phyloP scores from a whole-genome alignment of 169 alveolate genomes.

The Miamiensis avidus region DNA sequence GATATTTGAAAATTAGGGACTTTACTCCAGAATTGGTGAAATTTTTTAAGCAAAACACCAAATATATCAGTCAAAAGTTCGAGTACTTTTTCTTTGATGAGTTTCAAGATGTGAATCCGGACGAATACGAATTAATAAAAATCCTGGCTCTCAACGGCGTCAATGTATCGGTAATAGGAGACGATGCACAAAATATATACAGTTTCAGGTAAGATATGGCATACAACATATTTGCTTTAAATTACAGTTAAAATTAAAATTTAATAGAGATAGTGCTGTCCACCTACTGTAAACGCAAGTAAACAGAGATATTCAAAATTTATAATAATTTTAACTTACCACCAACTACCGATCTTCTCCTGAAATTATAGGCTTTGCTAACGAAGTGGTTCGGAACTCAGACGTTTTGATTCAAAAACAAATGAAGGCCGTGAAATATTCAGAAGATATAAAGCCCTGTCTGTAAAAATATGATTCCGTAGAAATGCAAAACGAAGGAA shows the following conservation, averaged over 20 bases:
- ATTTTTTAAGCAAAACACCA: neutral
- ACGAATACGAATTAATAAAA: constrained; percentile 12
- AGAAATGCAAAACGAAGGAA: neutral
- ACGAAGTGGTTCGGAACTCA: neutral
- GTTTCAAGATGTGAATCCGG: constrained; percentile 13
- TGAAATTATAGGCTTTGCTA: neutral
- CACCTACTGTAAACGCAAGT: neutral
- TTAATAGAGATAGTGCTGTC: neutral
- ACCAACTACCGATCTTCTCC: neutral
- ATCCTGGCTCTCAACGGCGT: neutral
- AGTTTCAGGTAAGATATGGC: constrained; percentile 1
- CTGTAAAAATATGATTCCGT: neutral
- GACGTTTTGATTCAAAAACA: neutral
- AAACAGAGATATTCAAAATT: neutral
- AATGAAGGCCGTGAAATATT: neutral
- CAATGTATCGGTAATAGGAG: constrained; percentile 4
- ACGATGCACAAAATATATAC: constrained; percentile 22
- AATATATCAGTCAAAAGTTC: neutral
- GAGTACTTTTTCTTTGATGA: constrained; percentile 29
- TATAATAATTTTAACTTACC: neutral
- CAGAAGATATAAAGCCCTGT: neutral
- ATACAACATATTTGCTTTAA: neutral
- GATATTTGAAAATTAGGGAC: constrained; percentile 6
- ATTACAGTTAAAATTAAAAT: neutral
- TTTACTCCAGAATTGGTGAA: constrained; percentile 3